Evolutionary conservation across 306 rosid species (phyloP).

Genomic region (Quercus mongolica): DNA sequence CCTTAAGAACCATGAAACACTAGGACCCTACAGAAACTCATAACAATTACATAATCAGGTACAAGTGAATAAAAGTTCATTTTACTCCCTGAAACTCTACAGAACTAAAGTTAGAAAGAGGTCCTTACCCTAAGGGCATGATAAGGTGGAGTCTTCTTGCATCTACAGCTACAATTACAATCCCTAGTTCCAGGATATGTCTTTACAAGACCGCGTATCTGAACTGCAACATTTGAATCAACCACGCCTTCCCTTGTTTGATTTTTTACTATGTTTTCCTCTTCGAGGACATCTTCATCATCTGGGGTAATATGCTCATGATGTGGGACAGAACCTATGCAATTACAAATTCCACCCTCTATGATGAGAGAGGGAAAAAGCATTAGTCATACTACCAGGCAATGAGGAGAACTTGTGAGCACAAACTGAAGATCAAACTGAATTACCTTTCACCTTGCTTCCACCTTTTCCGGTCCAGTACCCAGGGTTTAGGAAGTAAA

Average conservation of each 20-base stretch:
- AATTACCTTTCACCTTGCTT: conserved; percentile 64
- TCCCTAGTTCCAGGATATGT: conserved; percentile 64
- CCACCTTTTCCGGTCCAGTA: conserved; percentile 82
- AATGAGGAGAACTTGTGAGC: conserved; percentile 16
- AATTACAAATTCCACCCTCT: conserved; percentile 87
- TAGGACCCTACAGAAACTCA: background rate
- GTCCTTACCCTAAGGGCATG: conserved; percentile 73
- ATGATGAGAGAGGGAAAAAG: conserved; percentile 9
- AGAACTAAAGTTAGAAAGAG: conserved; percentile 10
- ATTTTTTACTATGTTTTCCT: conserved; percentile 65
- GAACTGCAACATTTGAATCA: conserved; percentile 69
- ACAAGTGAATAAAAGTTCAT: conserved; percentile 5
- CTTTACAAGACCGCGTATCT: conserved; percentile 75
- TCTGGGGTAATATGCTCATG: conserved; percentile 54
- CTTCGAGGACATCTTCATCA: conserved; percentile 85
- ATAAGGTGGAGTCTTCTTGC: conserved; percentile 51
- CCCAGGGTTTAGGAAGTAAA: conserved; percentile 67
- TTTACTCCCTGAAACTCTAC: conserved; percentile 13
- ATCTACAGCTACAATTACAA: conserved; percentile 47
- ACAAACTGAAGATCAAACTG: conserved; percentile 9
- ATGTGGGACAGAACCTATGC: conserved; percentile 45
- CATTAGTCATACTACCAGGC: conserved; percentile 10
- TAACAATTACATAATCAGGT: background rate
- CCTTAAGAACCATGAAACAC: background rate
- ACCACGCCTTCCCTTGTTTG: conserved; percentile 40